Evolutionary conservation across 1,139 yeast genomes (phyloP).

Genomic region (Wickerhamiella pararugosa): DNA sequence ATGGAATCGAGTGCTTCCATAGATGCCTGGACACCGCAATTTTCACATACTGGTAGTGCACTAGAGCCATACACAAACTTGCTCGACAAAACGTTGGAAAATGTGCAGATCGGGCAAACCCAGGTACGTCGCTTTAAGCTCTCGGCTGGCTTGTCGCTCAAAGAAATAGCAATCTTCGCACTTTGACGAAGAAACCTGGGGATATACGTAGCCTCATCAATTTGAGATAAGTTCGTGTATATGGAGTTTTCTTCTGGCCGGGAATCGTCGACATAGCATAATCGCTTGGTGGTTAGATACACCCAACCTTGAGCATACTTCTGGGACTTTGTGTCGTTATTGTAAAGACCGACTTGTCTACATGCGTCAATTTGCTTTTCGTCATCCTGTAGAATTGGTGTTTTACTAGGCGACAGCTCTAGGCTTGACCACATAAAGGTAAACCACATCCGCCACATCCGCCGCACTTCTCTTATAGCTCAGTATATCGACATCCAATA

Average conservation of each 20-base stretch:
- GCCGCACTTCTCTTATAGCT: no score
- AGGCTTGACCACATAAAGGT: conserved; percentile 5
- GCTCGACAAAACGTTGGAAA: conserved; percentile 37
- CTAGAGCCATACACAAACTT: conserved; percentile 25
- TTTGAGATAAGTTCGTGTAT: conserved; percentile 34
- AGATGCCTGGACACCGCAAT: conserved; percentile 57
- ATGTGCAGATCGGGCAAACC: conserved; percentile 78
- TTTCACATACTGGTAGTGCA: conserved; percentile 43
- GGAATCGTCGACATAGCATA: conserved; percentile 54
- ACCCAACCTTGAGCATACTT: conserved; percentile 61
- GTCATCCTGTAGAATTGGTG: conserved; percentile 21
- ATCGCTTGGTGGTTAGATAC: conserved; percentile 57
- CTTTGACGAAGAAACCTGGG: conserved; percentile 61
- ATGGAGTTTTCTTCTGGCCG: conserved; percentile 33
- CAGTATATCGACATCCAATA: no score
- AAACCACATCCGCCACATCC: no score
- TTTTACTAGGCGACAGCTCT: conserved; percentile 9
- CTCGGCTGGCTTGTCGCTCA: conserved; percentile 15
- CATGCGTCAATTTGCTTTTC: conserved; percentile 33
- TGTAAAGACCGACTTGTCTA: conserved; percentile 49
- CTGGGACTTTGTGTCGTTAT: conserved; percentile 48
- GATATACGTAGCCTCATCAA: conserved; percentile 33
- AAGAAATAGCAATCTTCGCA: conserved; percentile 46
- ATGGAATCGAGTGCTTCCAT: conserved; percentile 15
- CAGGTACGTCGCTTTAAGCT: conserved; percentile 26